Evolutionary conservation across 2,329 filamentous ascomycete genomes (phyloP).

Genomic region (Alternaria gaisen): DNA sequence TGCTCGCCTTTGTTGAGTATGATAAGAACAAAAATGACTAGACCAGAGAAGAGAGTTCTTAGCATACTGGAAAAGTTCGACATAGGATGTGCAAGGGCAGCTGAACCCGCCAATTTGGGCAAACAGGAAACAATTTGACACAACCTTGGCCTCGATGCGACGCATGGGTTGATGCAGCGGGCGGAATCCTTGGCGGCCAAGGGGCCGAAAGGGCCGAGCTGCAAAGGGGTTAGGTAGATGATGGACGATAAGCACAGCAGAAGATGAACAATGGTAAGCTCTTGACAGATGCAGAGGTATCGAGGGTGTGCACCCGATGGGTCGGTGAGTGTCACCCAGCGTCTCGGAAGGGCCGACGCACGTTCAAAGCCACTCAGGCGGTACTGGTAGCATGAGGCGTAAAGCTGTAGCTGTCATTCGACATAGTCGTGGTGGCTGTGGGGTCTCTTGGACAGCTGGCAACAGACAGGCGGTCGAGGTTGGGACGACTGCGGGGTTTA

Average conservation of each 20-base stretch:
- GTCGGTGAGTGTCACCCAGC: conserved; percentile 17
- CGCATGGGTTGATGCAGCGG: conserved; percentile 17
- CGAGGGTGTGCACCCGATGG: conserved; percentile 12
- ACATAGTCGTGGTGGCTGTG: conserved; percentile 9
- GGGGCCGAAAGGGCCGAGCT: conserved; percentile 12
- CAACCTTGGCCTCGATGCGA: conserved; percentile 8
- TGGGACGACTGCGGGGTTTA: conserved; percentile 18
- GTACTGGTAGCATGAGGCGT: conserved; percentile 19
- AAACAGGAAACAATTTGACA: conserved; percentile 7
- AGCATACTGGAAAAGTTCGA: background rate
- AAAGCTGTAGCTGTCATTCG: conserved; percentile 17
- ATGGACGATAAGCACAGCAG: background rate
- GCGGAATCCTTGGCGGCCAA: conserved; percentile 20
- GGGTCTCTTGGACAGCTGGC: conserved; percentile 18
- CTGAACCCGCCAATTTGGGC: conserved; percentile 1
- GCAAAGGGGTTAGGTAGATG: background rate
- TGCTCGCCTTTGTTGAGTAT: no score
- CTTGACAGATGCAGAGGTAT: conserved; percentile 12
- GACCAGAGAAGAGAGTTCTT: background rate
- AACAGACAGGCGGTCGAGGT: conserved; percentile 18
- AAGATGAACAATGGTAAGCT: background rate
- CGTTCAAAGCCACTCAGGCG: conserved; percentile 9
- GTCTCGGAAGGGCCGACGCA: conserved; percentile 16
- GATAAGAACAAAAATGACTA: no score
- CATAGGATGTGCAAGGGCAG: background rate